Base-by-base conservation (phyloP, 1,284 basidiomycete species). In the Bondarzewia mesenterica region DNA sequence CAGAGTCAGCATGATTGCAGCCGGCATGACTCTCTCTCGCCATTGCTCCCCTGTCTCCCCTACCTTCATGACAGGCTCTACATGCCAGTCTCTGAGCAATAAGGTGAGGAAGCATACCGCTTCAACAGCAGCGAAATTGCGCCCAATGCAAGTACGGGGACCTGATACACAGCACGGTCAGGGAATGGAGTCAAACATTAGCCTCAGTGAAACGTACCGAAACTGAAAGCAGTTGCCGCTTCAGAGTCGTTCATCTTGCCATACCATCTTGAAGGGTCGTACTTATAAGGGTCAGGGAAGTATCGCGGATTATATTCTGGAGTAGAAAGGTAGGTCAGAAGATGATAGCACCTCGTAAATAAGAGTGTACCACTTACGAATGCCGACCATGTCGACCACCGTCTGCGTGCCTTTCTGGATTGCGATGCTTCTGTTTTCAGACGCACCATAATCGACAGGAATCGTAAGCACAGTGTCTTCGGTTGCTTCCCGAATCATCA, bases 51-150 rank as follows among this genome's bases (percentile, higher is more conserved):
- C 60, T 5, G 64, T 73, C 60, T 80, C 78, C 2, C 66, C 69
- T 7, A 50, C 45, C 8, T 59, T 53, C 7, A 78, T 59, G 6
- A 70, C 42, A 2, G 75, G 73, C 44, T 71, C 64, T 4, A 81
- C 57, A 20, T 60, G 63, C 71, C 72, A 81, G 41, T 79, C 78
- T 7, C 74, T 67, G 42, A 80, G 57, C 2, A 81, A 51, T 50
- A 69, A 57, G 1, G 72, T 63, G 15, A 81, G 61, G 62, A 78
- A 75, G 46, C 68, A 72, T 16, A 79, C 72, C 3, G 68, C 69
- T 56, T 81, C 78, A 0, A 65, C 65, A 2, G 67, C 67, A 3
- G 77, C 74, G 50, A 81, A 81, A 54, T 72, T 75, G 12, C 75
- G 64, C 7, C 79, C 80, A 21, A 80, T 59, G 52, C 80, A 81